phyloP scores from a whole-genome alignment of 768 basidiomycete genomes.

The Suillus fuscotomentosus region DNA sequence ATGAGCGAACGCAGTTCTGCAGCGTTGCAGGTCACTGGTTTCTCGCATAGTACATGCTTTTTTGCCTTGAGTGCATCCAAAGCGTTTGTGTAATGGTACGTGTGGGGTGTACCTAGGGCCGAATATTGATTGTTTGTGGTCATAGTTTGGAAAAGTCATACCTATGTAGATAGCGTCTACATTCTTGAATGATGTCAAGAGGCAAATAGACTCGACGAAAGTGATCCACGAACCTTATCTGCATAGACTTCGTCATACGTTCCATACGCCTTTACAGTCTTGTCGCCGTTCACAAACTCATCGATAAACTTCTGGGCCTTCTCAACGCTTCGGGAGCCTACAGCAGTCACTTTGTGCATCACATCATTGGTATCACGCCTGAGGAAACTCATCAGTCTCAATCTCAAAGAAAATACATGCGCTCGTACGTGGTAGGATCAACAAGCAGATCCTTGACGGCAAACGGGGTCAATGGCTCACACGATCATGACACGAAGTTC shows the following conservation, averaged over 20 bases:
- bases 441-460: conserved; percentile 41
- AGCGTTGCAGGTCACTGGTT: conserved; percentile 51
- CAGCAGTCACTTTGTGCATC: conserved; percentile 38
- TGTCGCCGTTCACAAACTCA: conserved; percentile 28
- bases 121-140: too few relatives aligned
- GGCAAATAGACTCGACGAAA: background rate
- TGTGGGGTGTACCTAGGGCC: conserved; percentile 48
- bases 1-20: conserved; percentile 47
- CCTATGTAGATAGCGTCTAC: conserved; percentile 53
- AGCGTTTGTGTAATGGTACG: conserved; percentile 48
- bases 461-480: background rate
- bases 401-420: conserved; percentile 9
- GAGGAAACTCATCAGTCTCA: background rate
- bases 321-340: conserved; percentile 47
- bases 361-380: conserved; percentile 39
- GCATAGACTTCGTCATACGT: conserved; percentile 44
- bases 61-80: conserved; percentile 44
- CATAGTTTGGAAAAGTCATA: conserved; percentile 8
- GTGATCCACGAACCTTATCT: conserved; percentile 33
- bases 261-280: conserved; percentile 40
- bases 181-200: conserved; percentile 22
- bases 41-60: conserved; percentile 57
- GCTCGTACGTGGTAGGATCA: conserved; percentile 41
- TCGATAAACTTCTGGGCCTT: conserved; percentile 47
- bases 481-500: background rate